Evolutionary conservation across 331 rosid species (phyloP).

Genomic region (Phaseolus coccineus): DNA sequence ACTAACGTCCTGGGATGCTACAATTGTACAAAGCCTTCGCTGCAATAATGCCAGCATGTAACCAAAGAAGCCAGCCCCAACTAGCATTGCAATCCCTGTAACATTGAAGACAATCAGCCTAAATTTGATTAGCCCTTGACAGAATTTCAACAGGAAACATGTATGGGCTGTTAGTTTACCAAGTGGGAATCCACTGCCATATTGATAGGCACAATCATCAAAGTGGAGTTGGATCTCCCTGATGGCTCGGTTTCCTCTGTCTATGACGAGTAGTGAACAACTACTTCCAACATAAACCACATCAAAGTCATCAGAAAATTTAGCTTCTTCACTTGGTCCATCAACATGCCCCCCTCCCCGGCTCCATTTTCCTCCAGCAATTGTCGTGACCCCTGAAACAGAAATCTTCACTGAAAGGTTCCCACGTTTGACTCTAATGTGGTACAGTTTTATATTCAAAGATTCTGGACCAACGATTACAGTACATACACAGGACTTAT

Average conservation of each 20-base stretch:
- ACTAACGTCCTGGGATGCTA: constrained; percentile 74
- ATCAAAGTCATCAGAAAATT: constrained; percentile 87
- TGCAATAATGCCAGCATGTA: constrained; percentile 92
- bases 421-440: constrained; percentile 13
- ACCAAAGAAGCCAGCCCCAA: constrained; percentile 94
- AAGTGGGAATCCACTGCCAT: constrained; percentile 87
- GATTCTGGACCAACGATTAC: background rate
- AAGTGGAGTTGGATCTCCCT: constrained; percentile 93
- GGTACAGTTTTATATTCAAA: constrained; percentile 14
- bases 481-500: background rate
- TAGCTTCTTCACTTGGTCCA: constrained; percentile 95
- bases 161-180: constrained; percentile 55
- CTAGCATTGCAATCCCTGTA: constrained; percentile 80
- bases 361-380: constrained; percentile 90
- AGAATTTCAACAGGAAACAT: constrained; percentile 16
- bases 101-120: constrained; percentile 39
- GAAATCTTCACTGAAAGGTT: constrained; percentile 41
- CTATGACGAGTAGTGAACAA: constrained; percentile 84
- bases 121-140: constrained; percentile 20
- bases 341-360: constrained; percentile 86
- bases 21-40: constrained; percentile 72
- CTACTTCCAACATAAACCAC: constrained; percentile 93
- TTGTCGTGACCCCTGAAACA: constrained; percentile 82
- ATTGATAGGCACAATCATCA: constrained; percentile 94
- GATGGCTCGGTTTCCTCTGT: constrained; percentile 85